Conservation (phyloP, 2,329 filamentous ascomycete genomes). For the Aspergillus sergii region DNA sequence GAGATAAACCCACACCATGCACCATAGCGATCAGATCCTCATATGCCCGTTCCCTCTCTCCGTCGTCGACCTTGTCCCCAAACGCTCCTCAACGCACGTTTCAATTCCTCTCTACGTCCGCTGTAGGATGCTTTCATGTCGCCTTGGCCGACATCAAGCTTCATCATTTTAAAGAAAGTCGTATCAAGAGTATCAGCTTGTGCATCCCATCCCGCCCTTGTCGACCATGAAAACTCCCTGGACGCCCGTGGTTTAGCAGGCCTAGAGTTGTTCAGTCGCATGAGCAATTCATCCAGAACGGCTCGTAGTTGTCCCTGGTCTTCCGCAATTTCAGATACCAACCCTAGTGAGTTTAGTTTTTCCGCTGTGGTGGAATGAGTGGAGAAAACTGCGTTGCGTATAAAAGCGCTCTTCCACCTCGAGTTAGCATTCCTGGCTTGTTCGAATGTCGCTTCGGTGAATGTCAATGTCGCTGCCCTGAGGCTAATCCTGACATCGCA, state of each 20-base stretch:
- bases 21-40: background rate
- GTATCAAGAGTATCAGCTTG: background rate
- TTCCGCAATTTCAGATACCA: conserved; percentile 5
- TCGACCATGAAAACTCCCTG: background rate
- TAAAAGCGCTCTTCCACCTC: background rate
- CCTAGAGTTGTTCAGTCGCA: background rate
- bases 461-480: conserved; percentile 2
- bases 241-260: background rate
- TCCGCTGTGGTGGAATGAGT: conserved; percentile 2
- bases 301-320: background rate
- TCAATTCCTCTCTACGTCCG: background rate
- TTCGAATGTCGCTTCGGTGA: conserved; percentile 3
- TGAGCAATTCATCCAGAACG: conserved; percentile 2
- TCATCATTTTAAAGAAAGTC: background rate
- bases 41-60: background rate
- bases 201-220: background rate
- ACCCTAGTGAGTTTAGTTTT: conserved; percentile 2
- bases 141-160: background rate
- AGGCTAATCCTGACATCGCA: conserved; percentile 5
- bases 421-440: background rate
- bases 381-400: background rate
- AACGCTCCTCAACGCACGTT: background rate
- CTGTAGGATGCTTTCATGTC: background rate
- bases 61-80: background rate
- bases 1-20: background rate